Conservation (phyloP, 1,139 yeast genomes). For the Pneumocystis oryctolagi region DNA sequence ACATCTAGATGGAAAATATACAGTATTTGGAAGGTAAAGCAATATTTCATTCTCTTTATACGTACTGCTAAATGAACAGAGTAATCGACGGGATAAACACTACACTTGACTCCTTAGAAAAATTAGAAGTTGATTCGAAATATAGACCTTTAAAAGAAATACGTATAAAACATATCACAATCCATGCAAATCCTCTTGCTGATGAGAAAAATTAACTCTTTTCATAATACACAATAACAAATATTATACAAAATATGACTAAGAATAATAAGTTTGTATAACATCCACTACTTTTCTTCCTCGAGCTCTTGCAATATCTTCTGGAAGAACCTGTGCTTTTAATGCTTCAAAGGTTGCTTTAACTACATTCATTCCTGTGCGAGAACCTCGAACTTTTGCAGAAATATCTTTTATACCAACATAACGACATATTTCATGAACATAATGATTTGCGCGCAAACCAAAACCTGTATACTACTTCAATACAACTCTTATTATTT, state of each 20-base stretch:
- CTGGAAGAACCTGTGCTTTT: conserved; percentile 58
- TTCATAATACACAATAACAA: background rate
- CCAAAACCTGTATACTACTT: conserved; percentile 41
- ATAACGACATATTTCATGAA: conserved; percentile 82
- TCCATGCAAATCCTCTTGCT: conserved; percentile 30
- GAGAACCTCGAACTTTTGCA: conserved; percentile 79
- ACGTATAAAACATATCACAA: conserved; percentile 28
- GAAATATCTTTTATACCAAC: conserved; percentile 90
- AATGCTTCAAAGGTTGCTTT: conserved; percentile 84
- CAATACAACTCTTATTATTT: background rate
- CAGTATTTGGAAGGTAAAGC: conserved; percentile 36
- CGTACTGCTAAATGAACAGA: background rate
- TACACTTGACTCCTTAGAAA: conserved; percentile 27
- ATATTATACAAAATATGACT: background rate
- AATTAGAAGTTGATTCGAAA: conserved; percentile 27
- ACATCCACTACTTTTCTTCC: conserved; percentile 93
- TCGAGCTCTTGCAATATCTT: conserved; percentile 78
- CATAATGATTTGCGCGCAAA: conserved; percentile 75
- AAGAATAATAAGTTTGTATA: conserved; percentile 57
- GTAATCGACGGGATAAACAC: conserved; percentile 30
- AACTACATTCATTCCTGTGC: conserved; percentile 89
- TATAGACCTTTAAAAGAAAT: conserved; percentile 30
- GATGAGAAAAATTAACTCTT: conserved; percentile 1
- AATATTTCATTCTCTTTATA: background rate
- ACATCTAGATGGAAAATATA: conserved; percentile 40